Evolutionary conservation across 2,329 filamentous ascomycete genomes (phyloP).

Genomic region (Aspergillus pseudonomiae): DNA sequence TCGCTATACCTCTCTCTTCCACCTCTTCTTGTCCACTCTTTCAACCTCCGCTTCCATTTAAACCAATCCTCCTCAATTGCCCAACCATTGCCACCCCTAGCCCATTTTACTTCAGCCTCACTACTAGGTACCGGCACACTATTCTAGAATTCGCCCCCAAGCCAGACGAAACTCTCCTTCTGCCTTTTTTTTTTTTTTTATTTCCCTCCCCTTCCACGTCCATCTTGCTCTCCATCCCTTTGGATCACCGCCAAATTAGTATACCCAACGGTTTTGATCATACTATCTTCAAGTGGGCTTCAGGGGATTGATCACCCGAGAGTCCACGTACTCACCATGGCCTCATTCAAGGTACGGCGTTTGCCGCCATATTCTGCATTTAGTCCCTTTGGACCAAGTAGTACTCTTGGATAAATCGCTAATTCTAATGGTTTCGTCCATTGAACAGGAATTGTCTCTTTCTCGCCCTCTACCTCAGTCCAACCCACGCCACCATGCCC

Average conservation of each 20-base stretch:
- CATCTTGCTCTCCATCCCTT: conserved; percentile 1
- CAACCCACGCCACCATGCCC: conserved; percentile 76
- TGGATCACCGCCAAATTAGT: not conserved
- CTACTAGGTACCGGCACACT: conserved; percentile 5
- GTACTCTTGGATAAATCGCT: conserved; percentile 16
- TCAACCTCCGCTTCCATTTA: not conserved
- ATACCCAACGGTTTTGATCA: conserved; percentile 11
- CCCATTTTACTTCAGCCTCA: conserved; percentile 12
- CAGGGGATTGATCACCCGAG: conserved; percentile 34
- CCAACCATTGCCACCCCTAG: conserved; percentile 10
- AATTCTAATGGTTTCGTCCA: conserved; percentile 16
- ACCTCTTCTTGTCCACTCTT: conserved; percentile 1
- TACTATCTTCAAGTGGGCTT: conserved; percentile 22
- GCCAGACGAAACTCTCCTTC: not conserved
- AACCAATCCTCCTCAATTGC: conserved; percentile 3
- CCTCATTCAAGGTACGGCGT: conserved; percentile 44
- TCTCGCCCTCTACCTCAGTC: conserved; percentile 69
- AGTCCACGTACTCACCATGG: conserved; percentile 37
- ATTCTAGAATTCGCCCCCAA: conserved; percentile 1
- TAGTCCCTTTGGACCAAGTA: not conserved
- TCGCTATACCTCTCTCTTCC: not conserved
- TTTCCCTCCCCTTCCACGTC: conserved; percentile 1
- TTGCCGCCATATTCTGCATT: not conserved
- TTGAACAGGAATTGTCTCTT: conserved; percentile 50
- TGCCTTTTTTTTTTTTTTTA: not conserved